Evolutionary conservation across 768 basidiomycete species (phyloP), one percentile per base, ranked within the genome.

Genomic region (Psilocybe azurescens): DNA sequence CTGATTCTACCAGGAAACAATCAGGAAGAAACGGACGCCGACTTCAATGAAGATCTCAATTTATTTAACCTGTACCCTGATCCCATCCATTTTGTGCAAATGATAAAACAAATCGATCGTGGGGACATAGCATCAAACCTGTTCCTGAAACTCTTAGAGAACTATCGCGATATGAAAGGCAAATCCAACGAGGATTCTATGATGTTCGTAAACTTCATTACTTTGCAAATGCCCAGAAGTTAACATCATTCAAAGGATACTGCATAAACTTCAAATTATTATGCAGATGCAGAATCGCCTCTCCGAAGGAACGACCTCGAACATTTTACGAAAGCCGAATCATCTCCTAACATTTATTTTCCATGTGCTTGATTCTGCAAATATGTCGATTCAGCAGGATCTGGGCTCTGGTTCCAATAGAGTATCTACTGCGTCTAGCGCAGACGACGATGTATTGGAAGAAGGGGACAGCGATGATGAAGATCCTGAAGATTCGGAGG

Each of bases 341-440:
- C 87, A 95, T 59, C 82, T 96, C 9, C 73, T 99, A n/a, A 79
- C 83, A 2, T 97, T 97, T 70, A 81, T 98, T 28, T 90, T 89
- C 58, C 87, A 93, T 61, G 90, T 91, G 1, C 76, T 97, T 4
- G 85, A 88, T 52, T 75, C 86, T 4, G 60, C 67, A 39, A 48
- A 60, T 20, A 58, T 69, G 65, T 59, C 60, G 64, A 62, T 70
- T 82, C 60, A 59, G 32, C 58, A 18, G 14, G 49, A 57, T 14
- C 29, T 24, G 9, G 20, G 18, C 2, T 29, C 70, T 72, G 20
- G 18, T 3, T n/a, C 70, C 72, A 48, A 36, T 18, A 33, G 13
- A 20, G 36, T 16, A 20, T 6, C 8, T 38, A 8, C 29, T 38
- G n/a, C 47, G 9, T 8, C 16, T 14, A 46, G 13, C 13, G 62